Conservation (phyloP, 139 green algal species). For the Closterium sp. region DNA sequence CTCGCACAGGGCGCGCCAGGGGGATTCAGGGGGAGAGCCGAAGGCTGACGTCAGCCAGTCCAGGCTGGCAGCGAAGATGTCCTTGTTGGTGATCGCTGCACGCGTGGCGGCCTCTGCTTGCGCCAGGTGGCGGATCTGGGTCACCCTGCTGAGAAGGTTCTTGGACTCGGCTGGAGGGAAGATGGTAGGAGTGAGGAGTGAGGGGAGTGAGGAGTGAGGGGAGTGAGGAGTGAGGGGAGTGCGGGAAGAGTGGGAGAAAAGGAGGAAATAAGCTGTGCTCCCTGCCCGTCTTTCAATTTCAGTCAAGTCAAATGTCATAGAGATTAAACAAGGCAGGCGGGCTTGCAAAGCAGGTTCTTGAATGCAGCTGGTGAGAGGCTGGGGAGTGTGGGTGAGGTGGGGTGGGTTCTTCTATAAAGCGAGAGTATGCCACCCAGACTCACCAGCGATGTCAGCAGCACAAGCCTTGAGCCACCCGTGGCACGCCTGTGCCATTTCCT, state of each 20-base stretch:
- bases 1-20: slow-evolving; percentile 70
- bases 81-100: slow-evolving; percentile 55
- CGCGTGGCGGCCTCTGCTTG: slow-evolving; percentile 59
- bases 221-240: no score
- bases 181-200: no score
- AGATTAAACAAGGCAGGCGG: no score
- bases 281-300: no score
- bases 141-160: not conserved
- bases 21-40: slow-evolving; percentile 18
- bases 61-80: slow-evolving; percentile 22
- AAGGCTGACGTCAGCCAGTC: slow-evolving; percentile 46
- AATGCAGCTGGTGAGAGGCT: not conserved
- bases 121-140: slow-evolving; percentile 42
- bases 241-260: no score
- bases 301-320: no score
- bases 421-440: no score
- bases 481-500: slow-evolving; percentile 61
- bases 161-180: not conserved
- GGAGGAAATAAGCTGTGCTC: not conserved
- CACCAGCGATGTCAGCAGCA: no score
- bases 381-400: not conserved
- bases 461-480: slow-evolving; percentile 67
- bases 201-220: no score
- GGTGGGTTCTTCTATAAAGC: no score
- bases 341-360: not conserved